Percentiles rank a stretch among this genome's conserved stretches.
Evolutionary conservation across 495 filamentous ascomycete genomes (phyloP).

Genomic region (Rhypophila decipiens): DNA sequence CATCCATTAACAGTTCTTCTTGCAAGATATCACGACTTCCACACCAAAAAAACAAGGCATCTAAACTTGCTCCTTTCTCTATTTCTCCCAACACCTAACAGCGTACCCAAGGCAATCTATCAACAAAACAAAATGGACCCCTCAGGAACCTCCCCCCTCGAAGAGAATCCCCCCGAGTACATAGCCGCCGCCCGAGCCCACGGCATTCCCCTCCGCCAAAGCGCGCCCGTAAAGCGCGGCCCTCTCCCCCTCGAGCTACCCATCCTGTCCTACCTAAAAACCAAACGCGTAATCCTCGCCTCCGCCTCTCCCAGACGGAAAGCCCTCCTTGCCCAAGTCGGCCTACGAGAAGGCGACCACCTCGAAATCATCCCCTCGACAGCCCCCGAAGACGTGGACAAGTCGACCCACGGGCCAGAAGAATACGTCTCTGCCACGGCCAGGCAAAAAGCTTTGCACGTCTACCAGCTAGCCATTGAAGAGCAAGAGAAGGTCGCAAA

Average conservation of each 20-base stretch:
- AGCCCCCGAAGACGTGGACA: conserved; percentile 75
- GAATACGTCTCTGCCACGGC: conserved; percentile 90
- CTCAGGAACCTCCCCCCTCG: conserved; percentile 29
- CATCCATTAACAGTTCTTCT: no score
- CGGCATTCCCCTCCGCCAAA: conserved; percentile 26
- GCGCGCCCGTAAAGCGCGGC: conserved; percentile 24
- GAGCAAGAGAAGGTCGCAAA: conserved; percentile 35
- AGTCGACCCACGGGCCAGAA: conserved; percentile 64
- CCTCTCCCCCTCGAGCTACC: conserved; percentile 68
- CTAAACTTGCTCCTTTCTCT: no score
- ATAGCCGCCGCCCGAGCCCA: conserved; percentile 34
- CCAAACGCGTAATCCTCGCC: conserved; percentile 77
- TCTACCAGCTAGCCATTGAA: conserved; percentile 65
- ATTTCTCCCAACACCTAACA: no score
- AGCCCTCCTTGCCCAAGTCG: conserved; percentile 69
- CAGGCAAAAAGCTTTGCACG: conserved; percentile 66
- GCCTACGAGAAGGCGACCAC: conserved; percentile 63
- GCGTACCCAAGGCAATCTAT: no score
- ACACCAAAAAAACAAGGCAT: no score
- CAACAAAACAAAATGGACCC: conserved; percentile 19
- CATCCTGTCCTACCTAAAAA: conserved; percentile 61
- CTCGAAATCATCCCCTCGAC: conserved; percentile 77
- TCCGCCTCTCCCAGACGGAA: conserved; percentile 79
- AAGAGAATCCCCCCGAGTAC: conserved; percentile 40
- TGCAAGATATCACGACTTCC: no score